Percentiles rank a stretch among this genome's conserved stretches.
phyloP scores from a whole-genome alignment of 768 basidiomycete genomes.

The Xerocomellus amylosporus region DNA sequence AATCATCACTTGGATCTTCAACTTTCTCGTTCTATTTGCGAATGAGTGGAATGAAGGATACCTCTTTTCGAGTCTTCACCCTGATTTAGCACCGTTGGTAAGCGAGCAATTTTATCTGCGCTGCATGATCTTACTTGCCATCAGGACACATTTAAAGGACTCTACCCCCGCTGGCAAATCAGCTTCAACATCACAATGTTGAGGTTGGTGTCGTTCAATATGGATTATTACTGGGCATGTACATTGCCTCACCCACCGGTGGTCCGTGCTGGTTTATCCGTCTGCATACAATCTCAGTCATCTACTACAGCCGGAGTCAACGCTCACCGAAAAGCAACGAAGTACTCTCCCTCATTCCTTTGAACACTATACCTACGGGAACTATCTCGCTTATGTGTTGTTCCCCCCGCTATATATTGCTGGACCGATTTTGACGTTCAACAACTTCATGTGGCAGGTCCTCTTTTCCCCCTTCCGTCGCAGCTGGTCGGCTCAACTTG shows the following conservation, averaged over 20 bases:
- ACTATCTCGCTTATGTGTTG: conserved; percentile 81
- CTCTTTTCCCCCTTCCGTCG: conserved; percentile 14
- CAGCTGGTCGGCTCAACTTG: not conserved
- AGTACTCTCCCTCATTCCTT: conserved; percentile 51
- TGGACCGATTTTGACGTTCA: conserved; percentile 94
- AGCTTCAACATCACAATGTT: conserved; percentile 96
- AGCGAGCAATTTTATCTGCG: conserved; percentile 23
- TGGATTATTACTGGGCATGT: conserved; percentile 90
- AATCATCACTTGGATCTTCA: conserved; percentile 73
- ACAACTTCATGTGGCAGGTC: conserved; percentile 94
- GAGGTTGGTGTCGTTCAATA: conserved; percentile 85
- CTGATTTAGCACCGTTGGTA: conserved; percentile 61
- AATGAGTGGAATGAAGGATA: conserved; percentile 81
- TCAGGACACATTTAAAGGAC: conserved; percentile 66
- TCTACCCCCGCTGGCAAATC: conserved; percentile 91
- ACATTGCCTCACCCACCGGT: conserved; percentile 37
- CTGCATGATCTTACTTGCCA: conserved; percentile 6
- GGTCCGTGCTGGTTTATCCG: conserved; percentile 33
- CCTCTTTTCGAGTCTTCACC: conserved; percentile 53
- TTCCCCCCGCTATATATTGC: conserved; percentile 95
- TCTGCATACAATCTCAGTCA: conserved; percentile 1
- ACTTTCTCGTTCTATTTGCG: conserved; percentile 65
- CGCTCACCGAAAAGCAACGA: conserved; percentile 59
- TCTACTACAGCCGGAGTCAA: conserved; percentile 25
- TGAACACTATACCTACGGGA: conserved; percentile 60